These are phyloP conservation scores for Coprinellus aureogranulatus DNA, from an alignment of 768 basidiomycete genomes.

Conservation along the genomic window DNA sequence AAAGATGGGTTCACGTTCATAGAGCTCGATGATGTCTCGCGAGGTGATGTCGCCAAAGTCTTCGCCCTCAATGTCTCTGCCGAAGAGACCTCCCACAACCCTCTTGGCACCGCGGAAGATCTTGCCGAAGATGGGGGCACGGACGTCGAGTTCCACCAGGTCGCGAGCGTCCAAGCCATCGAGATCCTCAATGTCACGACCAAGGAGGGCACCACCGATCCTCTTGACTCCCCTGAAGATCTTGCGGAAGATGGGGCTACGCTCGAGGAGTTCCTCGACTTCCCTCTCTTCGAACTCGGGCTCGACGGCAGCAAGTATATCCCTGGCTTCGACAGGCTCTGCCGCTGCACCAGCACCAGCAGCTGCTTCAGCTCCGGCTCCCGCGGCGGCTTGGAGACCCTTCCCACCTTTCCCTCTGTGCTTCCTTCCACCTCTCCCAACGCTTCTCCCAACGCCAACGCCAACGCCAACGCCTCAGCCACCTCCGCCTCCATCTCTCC, in stretches of 20 bases:
- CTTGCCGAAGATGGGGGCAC: neutral
- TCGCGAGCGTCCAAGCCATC: neutral
- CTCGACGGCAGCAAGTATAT: neutral
- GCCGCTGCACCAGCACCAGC: too few relatives aligned
- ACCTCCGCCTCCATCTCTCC: slow-evolving; percentile 35
- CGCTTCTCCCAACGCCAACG: too few relatives aligned
- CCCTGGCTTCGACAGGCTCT: neutral
- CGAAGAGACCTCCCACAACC: neutral
- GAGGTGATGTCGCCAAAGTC: neutral
- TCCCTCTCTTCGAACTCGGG: neutral
- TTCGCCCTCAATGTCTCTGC: neutral
- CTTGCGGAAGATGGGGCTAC: slow-evolving; percentile 6
- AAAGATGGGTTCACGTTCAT: slow-evolving; percentile 5
- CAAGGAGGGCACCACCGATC: neutral
- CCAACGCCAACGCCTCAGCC: slow-evolving; percentile 35
- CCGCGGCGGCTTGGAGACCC: too few relatives aligned
- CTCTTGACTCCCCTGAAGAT: slow-evolving; percentile 1
- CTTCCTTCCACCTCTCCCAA: too few relatives aligned
- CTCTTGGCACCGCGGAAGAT: slow-evolving; percentile 2
- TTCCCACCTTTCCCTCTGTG: too few relatives aligned
- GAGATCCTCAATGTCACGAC: neutral
- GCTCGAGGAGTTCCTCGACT: neutral
- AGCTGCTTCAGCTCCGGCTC: too few relatives aligned
- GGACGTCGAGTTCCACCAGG: neutral
- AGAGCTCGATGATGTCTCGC: neutral